Evolutionary conservation across 768 basidiomycete genomes (phyloP).

Genomic region (Termitomyces sp.): DNA sequence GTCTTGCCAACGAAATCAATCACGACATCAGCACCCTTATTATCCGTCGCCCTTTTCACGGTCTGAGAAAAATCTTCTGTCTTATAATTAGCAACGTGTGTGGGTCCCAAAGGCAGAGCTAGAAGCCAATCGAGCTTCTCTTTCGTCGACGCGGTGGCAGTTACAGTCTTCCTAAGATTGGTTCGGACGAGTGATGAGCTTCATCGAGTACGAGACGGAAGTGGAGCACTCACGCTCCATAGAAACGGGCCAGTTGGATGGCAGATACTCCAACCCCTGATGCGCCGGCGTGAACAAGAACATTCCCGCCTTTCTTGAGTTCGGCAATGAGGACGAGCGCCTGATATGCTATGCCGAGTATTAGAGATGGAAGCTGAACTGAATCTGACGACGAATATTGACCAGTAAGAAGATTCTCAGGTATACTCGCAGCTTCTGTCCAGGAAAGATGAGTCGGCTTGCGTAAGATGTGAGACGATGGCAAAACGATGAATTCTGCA

Average conservation of each 20-base stretch:
- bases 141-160: conserved; percentile 79
- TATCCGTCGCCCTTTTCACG: conserved; percentile 61
- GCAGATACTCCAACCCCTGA: conserved; percentile 88
- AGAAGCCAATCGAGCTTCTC: conserved; percentile 80
- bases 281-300: conserved; percentile 87
- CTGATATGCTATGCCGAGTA: conserved; percentile 34
- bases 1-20: conserved; percentile 80
- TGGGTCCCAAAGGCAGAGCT: conserved; percentile 61
- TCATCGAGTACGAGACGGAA: not conserved
- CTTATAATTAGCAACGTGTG: conserved; percentile 80
- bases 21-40: conserved; percentile 75
- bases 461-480: conserved; percentile 58
- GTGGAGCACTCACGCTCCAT: conserved; percentile 56
- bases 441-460: conserved; percentile 78
- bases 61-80: conserved; percentile 74
- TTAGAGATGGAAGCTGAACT: not conserved
- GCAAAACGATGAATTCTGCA: conserved; percentile 76
- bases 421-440: conserved; percentile 82
- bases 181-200: not conserved
- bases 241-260: conserved; percentile 76
- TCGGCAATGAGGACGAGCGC: conserved; percentile 59
- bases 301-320: conserved; percentile 64
- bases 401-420: conserved; percentile 89
- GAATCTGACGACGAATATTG: not conserved
- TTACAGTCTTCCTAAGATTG: conserved; percentile 53